These are phyloP conservation scores for Pseudocercospora fijiensis DNA, from an alignment of 2,329 filamentous ascomycete genomes.

Conservation along the genomic window DNA sequence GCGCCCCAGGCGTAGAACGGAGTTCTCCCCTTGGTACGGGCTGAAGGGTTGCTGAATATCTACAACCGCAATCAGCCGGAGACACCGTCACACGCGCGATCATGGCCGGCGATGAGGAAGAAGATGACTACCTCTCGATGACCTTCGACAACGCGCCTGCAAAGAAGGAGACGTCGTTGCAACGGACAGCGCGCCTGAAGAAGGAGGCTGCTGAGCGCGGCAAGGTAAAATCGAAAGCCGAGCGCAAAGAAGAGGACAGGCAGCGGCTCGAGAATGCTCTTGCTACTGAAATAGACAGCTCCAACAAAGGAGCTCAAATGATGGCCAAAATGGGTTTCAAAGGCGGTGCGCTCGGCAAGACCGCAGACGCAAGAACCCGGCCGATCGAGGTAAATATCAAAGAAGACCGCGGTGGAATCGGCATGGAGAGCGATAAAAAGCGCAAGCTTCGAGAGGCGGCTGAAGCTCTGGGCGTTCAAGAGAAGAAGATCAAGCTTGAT, in stretches of 20 bases:
- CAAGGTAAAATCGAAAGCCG: constrained; percentile 72
- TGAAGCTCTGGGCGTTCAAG: constrained; percentile 47
- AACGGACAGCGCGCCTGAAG: constrained; percentile 56
- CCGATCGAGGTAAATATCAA: constrained; percentile 76
- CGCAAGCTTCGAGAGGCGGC: constrained; percentile 62
- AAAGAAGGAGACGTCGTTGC: constrained; percentile 61
- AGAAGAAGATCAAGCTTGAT: constrained; percentile 63
- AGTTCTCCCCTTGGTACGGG: no score
- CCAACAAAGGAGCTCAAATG: constrained; percentile 89
- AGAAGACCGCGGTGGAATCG: constrained; percentile 78
- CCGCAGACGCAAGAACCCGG: constrained; percentile 57
- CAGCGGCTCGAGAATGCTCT: constrained; percentile 73
- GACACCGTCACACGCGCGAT: neutral
- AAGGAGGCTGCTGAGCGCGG: constrained; percentile 62
- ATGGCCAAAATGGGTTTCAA: constrained; percentile 94
- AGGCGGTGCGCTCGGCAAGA: constrained; percentile 70
- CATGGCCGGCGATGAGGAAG: constrained; percentile 57
- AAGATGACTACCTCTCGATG: constrained; percentile 99
- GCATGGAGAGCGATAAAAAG: constrained; percentile 79
- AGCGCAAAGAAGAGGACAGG: constrained; percentile 72
- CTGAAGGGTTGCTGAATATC: no score
- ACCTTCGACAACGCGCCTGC: constrained; percentile 65
- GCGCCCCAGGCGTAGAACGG: no score
- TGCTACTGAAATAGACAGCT: constrained; percentile 65
- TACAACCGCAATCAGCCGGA: neutral